Percentiles rank a stretch among this genome's conserved stretches.
These are phyloP conservation scores for Wickerhamomyces queroliae DNA, from an alignment of 805 yeast species.

Conservation along the genomic window DNA sequence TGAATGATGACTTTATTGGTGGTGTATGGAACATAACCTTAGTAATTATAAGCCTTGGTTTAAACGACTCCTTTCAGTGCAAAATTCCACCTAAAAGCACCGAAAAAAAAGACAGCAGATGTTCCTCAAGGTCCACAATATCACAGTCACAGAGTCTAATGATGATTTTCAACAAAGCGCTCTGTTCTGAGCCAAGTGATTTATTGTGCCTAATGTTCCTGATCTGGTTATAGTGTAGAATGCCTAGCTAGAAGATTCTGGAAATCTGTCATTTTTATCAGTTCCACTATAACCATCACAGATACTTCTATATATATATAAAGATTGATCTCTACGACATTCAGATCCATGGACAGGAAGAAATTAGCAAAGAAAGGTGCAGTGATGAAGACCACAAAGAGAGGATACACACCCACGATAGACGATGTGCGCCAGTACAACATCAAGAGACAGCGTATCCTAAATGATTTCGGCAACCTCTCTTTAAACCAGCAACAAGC, in stretches of 20 bases:
- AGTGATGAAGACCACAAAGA: slow-evolving; percentile 1
- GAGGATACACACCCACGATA: slow-evolving; percentile 12
- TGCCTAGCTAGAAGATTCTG: not conserved
- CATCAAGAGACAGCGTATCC: slow-evolving; percentile 26
- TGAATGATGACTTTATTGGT: not conserved
- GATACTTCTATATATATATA: no score
- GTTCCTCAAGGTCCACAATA: no score
- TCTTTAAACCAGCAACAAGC: slow-evolving; percentile 7
- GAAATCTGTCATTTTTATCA: not conserved
- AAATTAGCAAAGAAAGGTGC: not conserved
- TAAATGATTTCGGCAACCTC: slow-evolving; percentile 27
- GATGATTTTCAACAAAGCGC: not conserved
- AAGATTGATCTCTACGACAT: not conserved
- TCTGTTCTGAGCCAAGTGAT: not conserved
- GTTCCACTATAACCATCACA: no score
- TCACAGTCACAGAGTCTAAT: no score
- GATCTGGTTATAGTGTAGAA: no score
- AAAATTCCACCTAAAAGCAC: no score
- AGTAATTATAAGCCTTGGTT: no score
- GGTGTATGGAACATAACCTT: not conserved
- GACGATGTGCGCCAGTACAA: slow-evolving; percentile 21
- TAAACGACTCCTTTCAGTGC: no score
- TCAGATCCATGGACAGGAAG: not conserved
- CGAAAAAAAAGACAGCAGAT: no score
- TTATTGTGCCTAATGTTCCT: no score